Conservation (phyloP, 495 filamentous ascomycete genomes). For the Trichocladium antarcticum region DNA sequence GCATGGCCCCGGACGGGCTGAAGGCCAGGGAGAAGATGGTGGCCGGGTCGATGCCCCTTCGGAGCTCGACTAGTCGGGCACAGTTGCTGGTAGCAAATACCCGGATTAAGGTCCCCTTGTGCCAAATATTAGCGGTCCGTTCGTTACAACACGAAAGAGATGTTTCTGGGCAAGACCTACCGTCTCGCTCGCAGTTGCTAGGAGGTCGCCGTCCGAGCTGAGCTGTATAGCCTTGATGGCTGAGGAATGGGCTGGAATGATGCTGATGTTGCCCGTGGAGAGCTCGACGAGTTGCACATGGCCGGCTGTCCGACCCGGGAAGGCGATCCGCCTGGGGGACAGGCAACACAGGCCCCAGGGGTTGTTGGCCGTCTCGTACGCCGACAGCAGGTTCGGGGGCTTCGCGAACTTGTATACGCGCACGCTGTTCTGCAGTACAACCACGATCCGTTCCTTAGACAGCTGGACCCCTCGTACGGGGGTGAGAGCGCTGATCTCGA, state of each 20-base stretch:
- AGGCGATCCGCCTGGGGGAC: constrained; percentile 57
- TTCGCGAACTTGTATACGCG: constrained; percentile 72
- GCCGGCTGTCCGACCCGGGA: constrained; percentile 73
- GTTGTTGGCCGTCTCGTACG: constrained; percentile 84
- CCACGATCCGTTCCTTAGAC: constrained; percentile 65
- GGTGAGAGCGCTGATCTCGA: constrained; percentile 42
- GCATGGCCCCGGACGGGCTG: constrained; percentile 61
- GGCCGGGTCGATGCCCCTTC: constrained; percentile 80
- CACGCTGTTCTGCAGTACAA: constrained; percentile 71
- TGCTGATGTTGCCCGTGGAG: constrained; percentile 72
- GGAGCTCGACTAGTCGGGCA: constrained; percentile 67
- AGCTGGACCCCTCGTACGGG: constrained; percentile 71
- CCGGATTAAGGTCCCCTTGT: constrained; percentile 78
- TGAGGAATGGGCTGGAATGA: constrained; percentile 82
- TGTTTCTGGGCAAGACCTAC: constrained; percentile 41
- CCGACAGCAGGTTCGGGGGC: constrained; percentile 57
- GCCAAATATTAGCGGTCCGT: background rate
- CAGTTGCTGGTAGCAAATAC: constrained; percentile 69
- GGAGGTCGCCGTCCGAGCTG: constrained; percentile 64
- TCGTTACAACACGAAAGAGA: background rate
- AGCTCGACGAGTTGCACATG: constrained; percentile 90
- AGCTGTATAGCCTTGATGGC: constrained; percentile 69
- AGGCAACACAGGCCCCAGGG: constrained; percentile 70
- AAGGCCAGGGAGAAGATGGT: constrained; percentile 79
- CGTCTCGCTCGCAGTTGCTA: constrained; percentile 86